These are phyloP conservation scores for Malus domestica DNA, from an alignment of 306 rosid species.

Conservation along the genomic window DNA sequence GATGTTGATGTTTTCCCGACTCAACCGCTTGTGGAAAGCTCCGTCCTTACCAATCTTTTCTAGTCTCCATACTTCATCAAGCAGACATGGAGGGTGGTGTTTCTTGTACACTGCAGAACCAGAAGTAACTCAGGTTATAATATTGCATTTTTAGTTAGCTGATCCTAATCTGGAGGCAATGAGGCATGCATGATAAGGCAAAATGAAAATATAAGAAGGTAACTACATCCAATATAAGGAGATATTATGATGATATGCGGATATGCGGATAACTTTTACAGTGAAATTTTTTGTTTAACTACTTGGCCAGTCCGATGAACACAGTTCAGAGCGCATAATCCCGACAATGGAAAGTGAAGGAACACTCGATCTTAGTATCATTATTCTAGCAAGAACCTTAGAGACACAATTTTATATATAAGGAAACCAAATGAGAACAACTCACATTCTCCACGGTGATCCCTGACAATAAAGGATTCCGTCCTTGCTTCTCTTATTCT, in stretches of 20 bases:
- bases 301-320: not conserved
- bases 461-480: conserved; percentile 83
- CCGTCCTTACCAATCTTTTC: conserved; percentile 98
- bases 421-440: conserved; percentile 10
- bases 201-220: not conserved
- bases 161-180: not conserved
- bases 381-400: not conserved
- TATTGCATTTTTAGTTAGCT: not conserved
- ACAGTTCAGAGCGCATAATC: not conserved
- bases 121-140: conserved; percentile 11
- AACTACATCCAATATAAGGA: not conserved
- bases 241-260: not conserved
- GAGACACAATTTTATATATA: not conserved
- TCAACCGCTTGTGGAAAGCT: conserved; percentile 89
- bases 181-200: not conserved
- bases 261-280: not conserved
- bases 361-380: not conserved
- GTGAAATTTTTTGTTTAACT: not conserved
- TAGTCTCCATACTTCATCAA: conserved; percentile 94
- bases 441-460: conserved; percentile 98
- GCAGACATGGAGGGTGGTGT: conserved; percentile 89
- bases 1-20: conserved; percentile 52
- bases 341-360: not conserved
- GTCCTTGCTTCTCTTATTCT: conserved; percentile 84
- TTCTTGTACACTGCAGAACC: conserved; percentile 82